A percentile compares a stretch with the other conserved stretches of the same genome.
Conservation (phyloP, 192 early-diverging fungal species). For the Coemansia sp. region DNA sequence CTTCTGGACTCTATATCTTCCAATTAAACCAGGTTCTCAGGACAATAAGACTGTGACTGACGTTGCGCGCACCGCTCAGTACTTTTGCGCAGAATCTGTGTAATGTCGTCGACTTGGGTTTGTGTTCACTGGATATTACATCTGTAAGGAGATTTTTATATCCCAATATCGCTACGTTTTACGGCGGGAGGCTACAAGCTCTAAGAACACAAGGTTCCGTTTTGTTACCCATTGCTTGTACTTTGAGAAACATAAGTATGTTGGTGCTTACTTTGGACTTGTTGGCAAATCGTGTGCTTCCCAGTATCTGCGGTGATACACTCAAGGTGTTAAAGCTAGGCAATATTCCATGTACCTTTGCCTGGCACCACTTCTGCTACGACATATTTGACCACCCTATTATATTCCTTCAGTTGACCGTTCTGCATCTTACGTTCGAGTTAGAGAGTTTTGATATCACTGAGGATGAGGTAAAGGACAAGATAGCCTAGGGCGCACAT, state of each 20-base stretch:
- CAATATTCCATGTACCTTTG: not conserved
- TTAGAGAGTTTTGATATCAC: not conserved
- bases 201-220: not conserved
- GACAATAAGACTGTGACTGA: not conserved
- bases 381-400: not conserved
- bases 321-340: not conserved
- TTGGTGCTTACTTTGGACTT: not conserved
- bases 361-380: constrained; percentile 1
- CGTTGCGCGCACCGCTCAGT: not conserved
- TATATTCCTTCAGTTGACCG: not conserved
- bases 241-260: not conserved
- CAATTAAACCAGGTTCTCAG: no score
- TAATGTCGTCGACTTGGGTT: not conserved
- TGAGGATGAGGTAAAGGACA: not conserved
- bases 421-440: not conserved
- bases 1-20: no score
- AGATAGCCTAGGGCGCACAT: not conserved
- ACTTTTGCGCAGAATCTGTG: not conserved
- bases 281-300: not conserved
- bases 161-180: not conserved
- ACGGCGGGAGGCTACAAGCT: not conserved
- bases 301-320: not conserved
- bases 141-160: not conserved
- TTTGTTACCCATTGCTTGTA: not conserved
- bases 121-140: not conserved